These are phyloP conservation scores for Withania somnifera DNA, from an alignment of 305 asterid species.

Conservation along the genomic window DNA sequence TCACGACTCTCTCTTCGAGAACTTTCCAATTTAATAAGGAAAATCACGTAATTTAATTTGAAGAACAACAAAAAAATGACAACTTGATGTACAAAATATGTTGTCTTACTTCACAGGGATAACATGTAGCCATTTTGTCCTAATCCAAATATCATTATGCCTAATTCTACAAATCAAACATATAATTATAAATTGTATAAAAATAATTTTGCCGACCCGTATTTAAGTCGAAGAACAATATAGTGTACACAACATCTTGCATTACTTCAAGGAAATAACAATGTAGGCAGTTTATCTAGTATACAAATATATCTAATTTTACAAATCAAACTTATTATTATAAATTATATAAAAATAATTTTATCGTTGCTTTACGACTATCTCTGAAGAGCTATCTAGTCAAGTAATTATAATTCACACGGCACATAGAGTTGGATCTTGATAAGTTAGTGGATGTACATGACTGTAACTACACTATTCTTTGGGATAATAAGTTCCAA, in stretches of 20 bases:
- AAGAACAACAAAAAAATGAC: neutral
- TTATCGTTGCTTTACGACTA: neutral
- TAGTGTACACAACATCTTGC: no score
- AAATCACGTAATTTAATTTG: neutral
- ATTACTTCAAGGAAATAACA: no score
- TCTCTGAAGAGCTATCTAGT: neutral
- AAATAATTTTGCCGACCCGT: no score
- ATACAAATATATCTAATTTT: no score
- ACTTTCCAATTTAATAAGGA: no score
- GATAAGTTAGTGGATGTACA: neutral
- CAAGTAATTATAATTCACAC: neutral
- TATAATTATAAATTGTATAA: no score
- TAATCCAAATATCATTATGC: no score
- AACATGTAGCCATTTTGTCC: no score
- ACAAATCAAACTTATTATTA: neutral
- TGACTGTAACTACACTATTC: neutral
- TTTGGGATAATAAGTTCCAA: neutral
- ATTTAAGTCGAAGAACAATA: no score
- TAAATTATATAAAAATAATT: neutral
- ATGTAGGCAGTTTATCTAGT: no score
- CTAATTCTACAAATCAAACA: no score
- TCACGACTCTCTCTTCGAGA: no score
- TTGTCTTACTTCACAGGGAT: neutral
- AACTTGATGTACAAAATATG: rapidly evolving
- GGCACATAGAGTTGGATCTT: neutral